These are phyloP conservation scores for Nymphaea thermarum DNA, from an alignment of 164 flowering plant genomes.

Conservation along the genomic window DNA sequence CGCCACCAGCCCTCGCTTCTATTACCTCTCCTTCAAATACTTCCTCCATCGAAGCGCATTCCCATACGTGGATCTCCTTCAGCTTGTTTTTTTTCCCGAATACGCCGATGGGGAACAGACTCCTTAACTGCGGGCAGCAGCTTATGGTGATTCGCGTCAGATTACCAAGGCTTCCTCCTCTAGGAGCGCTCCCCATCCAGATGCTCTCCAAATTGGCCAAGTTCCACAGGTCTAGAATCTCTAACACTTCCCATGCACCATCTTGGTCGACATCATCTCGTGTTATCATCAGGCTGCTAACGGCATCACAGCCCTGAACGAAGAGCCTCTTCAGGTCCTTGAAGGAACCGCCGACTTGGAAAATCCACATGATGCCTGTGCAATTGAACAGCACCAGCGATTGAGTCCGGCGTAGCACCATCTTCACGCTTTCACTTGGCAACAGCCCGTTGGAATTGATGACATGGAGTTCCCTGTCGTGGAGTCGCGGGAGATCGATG, in stretches of 20 bases:
- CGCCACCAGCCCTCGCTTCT: no score
- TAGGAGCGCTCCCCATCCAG: neutral
- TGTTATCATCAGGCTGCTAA: neutral
- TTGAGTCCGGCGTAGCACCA: neutral
- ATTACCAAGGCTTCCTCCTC: neutral
- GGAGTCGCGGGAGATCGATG: neutral
- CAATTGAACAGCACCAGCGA: constrained; percentile 1
- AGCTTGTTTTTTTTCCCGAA: neutral
- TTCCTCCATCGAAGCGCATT: constrained; percentile 4
- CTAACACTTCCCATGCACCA: neutral
- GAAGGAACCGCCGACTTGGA: neutral
- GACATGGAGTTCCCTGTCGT: neutral
- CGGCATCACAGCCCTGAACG: neutral
- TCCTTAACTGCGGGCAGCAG: neutral
- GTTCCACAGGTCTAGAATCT: neutral
- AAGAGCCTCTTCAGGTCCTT: neutral
- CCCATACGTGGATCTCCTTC: constrained; percentile 1
- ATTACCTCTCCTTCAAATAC: neutral
- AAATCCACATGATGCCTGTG: neutral
- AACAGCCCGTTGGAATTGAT: neutral
- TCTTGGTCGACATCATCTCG: neutral
- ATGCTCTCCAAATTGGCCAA: neutral
- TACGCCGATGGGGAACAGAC: constrained; percentile 1
- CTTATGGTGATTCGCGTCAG: neutral
- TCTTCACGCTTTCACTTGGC: neutral